phyloP scores from a whole-genome alignment of 805 yeast genomes.

The Tetrapisispora fleetii region DNA sequence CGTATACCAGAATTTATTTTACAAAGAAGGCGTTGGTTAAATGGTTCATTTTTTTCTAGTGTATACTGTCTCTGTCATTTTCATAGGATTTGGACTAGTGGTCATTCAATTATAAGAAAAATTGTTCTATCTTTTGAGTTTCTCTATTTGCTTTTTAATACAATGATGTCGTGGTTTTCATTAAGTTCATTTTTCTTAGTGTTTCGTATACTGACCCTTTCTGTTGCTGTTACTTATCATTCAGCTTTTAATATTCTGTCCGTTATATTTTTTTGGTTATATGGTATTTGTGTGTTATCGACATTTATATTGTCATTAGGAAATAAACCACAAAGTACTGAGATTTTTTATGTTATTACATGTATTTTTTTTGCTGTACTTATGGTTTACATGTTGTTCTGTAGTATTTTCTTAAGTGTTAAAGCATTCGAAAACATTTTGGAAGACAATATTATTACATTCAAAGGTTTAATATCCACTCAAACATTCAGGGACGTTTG shows the following conservation, averaged over 20 bases:
- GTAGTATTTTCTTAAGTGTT: constrained; percentile 73
- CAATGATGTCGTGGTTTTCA: constrained; percentile 87
- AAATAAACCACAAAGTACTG: constrained; percentile 87
- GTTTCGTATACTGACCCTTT: constrained; percentile 75
- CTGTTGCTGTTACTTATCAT: constrained; percentile 47
- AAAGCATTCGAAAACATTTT: constrained; percentile 50
- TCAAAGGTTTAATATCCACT: constrained; percentile 46
- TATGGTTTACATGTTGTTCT: constrained; percentile 84
- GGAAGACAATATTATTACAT: constrained; percentile 28
- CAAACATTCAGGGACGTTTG: constrained; percentile 75
- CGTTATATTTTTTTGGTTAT: constrained; percentile 75
- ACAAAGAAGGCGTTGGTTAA: constrained; percentile 93
- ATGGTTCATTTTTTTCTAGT: constrained; percentile 94
- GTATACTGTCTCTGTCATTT: constrained; percentile 76
- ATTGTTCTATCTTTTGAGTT: constrained; percentile 68
- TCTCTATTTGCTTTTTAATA: constrained; percentile 60
- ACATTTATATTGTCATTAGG: constrained; percentile 89
- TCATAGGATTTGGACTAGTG: constrained; percentile 65
- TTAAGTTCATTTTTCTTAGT: constrained; percentile 84
- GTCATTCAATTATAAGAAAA: constrained; percentile 62
- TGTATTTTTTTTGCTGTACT: constrained; percentile 74
- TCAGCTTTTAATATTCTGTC: constrained; percentile 69
- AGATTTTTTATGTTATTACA: constrained; percentile 62
- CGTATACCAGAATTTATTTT: constrained; percentile 74
- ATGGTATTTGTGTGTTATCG: constrained; percentile 67